Evolutionary conservation across 176 grass and related monocot genomes (phyloP).

Genomic region (Puccinellia tenuiflora): DNA sequence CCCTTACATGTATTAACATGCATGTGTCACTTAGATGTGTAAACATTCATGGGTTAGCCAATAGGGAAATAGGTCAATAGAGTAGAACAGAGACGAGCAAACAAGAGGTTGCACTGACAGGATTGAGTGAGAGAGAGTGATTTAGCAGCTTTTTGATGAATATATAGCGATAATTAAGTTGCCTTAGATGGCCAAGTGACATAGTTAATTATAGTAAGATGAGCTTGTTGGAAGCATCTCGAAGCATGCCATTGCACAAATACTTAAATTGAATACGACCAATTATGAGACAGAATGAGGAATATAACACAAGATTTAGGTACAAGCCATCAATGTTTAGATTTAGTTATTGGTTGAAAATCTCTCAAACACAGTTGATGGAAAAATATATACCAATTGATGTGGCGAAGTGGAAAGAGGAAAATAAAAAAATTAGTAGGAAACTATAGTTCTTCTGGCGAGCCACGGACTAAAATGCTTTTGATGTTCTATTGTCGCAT

Average conservation of each 20-base stretch:
- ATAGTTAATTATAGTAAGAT: not conserved
- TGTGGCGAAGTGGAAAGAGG: not conserved
- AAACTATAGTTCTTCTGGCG: not conserved
- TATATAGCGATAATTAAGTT: not conserved
- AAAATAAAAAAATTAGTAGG: not conserved
- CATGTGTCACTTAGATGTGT: not conserved
- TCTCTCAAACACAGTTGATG: not conserved
- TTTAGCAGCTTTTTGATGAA: not conserved
- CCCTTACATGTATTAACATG: too few relatives aligned
- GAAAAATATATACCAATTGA: not conserved
- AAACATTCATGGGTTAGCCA: not conserved
- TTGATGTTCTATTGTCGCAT: not conserved
- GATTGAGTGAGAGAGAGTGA: not conserved
- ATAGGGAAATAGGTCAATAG: not conserved
- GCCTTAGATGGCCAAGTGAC: not conserved
- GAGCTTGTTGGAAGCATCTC: not conserved
- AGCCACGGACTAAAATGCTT: not conserved
- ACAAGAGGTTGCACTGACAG: not conserved
- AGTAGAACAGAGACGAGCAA: too few relatives aligned
- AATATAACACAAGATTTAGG: not conserved
- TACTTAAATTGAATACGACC: not conserved
- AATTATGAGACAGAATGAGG: not conserved
- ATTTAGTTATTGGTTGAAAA: not conserved
- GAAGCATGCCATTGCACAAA: not conserved
- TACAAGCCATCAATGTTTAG: not conserved